Conservation (phyloP, 371 early-diverging fungal genomes). For the Rhizopus microsporus region DNA sequence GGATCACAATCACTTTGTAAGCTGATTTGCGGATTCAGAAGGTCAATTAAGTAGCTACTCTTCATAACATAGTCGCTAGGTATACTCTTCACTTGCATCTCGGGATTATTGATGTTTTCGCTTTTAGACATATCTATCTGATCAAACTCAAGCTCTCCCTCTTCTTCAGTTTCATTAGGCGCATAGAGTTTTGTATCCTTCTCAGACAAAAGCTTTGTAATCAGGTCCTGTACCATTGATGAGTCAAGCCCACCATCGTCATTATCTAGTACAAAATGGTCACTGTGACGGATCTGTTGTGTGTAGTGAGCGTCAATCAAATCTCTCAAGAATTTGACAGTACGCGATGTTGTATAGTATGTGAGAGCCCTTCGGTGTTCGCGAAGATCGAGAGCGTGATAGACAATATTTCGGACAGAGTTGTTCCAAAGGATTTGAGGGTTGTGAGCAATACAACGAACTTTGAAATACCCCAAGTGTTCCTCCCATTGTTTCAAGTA, state of each 20-base stretch:
- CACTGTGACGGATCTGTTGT: constrained; percentile 11
- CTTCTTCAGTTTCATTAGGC: constrained; percentile 52
- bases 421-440: constrained; percentile 59
- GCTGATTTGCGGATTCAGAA: constrained; percentile 75
- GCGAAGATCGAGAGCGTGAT: constrained; percentile 49
- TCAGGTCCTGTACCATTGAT: constrained; percentile 52
- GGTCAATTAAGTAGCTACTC: constrained; percentile 63
- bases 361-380: constrained; percentile 45
- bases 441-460: constrained; percentile 52
- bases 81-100: constrained; percentile 44
- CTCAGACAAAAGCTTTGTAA: constrained; percentile 54
- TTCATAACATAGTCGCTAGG: constrained; percentile 55
- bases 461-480: constrained; percentile 47
- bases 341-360: constrained; percentile 53
- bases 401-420: constrained; percentile 48
- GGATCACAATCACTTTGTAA: constrained; percentile 53
- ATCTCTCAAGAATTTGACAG: constrained; percentile 52
- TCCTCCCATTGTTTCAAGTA: constrained; percentile 44
- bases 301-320: constrained; percentile 26
- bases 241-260: constrained; percentile 38
- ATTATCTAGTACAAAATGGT: constrained; percentile 23
- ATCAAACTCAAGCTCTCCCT: constrained; percentile 3
- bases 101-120: constrained; percentile 56
- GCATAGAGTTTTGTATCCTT: constrained; percentile 51
- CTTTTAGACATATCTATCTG: constrained; percentile 29